These are phyloP conservation scores for Pezicula neosporulosa DNA, from an alignment of 2,329 filamentous ascomycete species.

Conservation along the genomic window DNA sequence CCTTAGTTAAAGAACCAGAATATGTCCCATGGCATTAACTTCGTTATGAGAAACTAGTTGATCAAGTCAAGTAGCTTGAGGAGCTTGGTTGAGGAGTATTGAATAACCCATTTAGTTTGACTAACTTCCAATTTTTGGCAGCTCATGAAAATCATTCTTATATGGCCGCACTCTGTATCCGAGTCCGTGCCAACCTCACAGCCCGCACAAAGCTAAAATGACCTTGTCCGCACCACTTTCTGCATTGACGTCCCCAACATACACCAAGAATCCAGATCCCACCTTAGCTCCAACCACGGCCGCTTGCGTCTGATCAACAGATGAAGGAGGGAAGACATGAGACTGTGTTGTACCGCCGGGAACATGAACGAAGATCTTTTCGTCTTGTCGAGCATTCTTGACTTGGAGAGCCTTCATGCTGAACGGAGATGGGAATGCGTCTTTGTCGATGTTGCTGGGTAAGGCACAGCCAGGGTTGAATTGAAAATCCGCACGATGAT, in stretches of 20 bases:
- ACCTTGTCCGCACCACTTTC: conserved; percentile 17
- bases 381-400: conserved; percentile 15
- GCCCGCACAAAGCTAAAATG: conserved; percentile 23
- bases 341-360: conserved; percentile 11
- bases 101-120: too few relatives aligned
- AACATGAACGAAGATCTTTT: conserved; percentile 25
- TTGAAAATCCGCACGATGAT: conserved; percentile 15
- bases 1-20: too few relatives aligned
- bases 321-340: conserved; percentile 8
- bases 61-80: too few relatives aligned
- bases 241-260: conserved; percentile 26
- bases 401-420: conserved; percentile 29
- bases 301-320: conserved; percentile 17
- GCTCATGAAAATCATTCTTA: too few relatives aligned
- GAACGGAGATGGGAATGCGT: conserved; percentile 17
- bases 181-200: conserved; percentile 3
- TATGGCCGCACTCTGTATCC: too few relatives aligned
- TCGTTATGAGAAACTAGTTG: too few relatives aligned
- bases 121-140: too few relatives aligned
- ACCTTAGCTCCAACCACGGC: conserved; percentile 22
- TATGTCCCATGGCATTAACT: too few relatives aligned
- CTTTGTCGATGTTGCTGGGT: neutral
- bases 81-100: too few relatives aligned
- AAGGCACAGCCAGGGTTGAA: conserved; percentile 15
- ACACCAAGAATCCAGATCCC: conserved; percentile 23